Evolutionary conservation across 2,329 filamentous ascomycete genomes (phyloP), one percentile per base, ranked within the genome.

Genomic region (Alternaria viburni): DNA sequence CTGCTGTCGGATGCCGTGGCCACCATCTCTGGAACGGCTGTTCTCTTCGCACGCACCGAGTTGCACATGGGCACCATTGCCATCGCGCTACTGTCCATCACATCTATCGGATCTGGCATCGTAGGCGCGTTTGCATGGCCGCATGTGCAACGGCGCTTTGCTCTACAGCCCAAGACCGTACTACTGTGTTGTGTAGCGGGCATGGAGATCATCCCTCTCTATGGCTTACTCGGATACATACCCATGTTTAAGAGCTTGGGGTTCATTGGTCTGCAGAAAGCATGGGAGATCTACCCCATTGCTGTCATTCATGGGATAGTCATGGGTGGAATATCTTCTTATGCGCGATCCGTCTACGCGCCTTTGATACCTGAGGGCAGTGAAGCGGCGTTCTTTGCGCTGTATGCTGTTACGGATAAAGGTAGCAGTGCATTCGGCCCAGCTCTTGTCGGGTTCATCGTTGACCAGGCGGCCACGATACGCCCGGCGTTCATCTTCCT

Each of bases 361-460:
- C 91, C 96, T 74, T 86, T 97, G 60, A 96, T 98, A 55, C 95
- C 95, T 1, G 92, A 93, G 0, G 94, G 94, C 7, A 94, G 91
- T 15, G 95, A 98, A 81, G 93, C 94, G 0, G 93, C 94, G 0
- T 97, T 98, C 74, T 97, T 96, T 76, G 93, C 94, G 0, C 84
- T 97, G 2, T 97, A 97, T 77, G 94, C 95, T 44, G 96, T 97
- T 63, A 97, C 95, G 1, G 95, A 98, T 79, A 98, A 97, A 79
- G 93, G 93, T 0, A 96, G 92, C 19, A 96, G 92, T 74, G 87
- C 97, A 3, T 95, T 97, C 76, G 95, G 95, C 0, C 95, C 95
- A 0, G 91, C 92, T 1, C 92, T 98, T 70, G 94, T 97, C 1
- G 95, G 93, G 0, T 87, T 88, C 28, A 96, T 97, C 65, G 96